Evolutionary conservation across 805 yeast species (phyloP), one percentile per base, ranked within the genome.

Genomic region (Yamadazyma laniorum): DNA sequence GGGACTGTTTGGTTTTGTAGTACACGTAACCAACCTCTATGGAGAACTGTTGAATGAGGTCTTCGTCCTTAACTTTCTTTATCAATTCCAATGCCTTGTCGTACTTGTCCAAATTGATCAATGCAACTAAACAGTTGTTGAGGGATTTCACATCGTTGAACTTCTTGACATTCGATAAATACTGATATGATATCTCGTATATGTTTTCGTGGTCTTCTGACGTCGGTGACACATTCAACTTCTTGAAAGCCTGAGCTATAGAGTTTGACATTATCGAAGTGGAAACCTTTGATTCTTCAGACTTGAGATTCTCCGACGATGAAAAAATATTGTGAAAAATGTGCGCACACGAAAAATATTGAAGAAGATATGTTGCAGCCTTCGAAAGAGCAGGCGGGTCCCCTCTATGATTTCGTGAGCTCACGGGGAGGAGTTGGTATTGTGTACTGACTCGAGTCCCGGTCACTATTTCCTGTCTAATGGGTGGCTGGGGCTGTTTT

Each of bases 51-150:
- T 45, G 50, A 9, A 59, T 61, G 21, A 67, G 53, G 5, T 63
- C 69, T 13, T 62, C 63, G 21, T 37, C 28, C 1, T 70, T 58
- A 13, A 67, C 63, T 27, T 65, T 56, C 14, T 62, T 51, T 32
- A 81, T 53, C 25, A 74, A 47, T 37, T 68, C 61, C 14, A 58
- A 47, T 0, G 85, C 87, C 34, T 63, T 60, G 28, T 53, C 56
- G 57, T 76, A 82, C 44, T 67, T 65, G 53, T 82, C 88, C 40
- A 75, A 58, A 49, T 78, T 77, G 54, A 80, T 78, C 52, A 79
- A 64, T 3, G 87, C 76, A 9, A 77, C 75, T 25, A 81, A 55
- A 52, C 80, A 75, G 43, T 62, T 60, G 33, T 57, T 57, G 51
- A 67, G 64, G 0, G 73, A 56, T 36, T 56, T 57, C 17, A 52